Evolutionary conservation across 106 monocot genomes (phyloP).

Genomic region (Allium sativum): DNA sequence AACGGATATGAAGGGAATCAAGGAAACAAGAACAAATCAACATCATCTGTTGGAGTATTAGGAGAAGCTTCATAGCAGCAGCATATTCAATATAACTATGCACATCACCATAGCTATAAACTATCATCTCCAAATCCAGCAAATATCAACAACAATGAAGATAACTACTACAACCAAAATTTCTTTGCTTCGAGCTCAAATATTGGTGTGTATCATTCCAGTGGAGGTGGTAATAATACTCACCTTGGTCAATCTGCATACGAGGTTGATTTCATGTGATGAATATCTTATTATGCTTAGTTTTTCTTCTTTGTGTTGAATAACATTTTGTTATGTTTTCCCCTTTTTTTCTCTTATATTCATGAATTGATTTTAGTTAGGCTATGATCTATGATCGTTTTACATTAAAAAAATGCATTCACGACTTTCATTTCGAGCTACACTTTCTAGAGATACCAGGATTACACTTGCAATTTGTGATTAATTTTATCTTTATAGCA

Average conservation of each 20-base stretch:
- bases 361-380: no score
- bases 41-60: conserved; percentile 1
- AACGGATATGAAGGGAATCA: neutral
- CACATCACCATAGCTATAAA: neutral
- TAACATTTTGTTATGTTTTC: conserved; percentile 8
- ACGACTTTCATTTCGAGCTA: no score
- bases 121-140: neutral
- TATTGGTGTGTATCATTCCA: neutral
- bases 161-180: neutral
- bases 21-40: conserved; percentile 3
- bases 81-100: neutral
- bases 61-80: neutral
- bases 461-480: no score
- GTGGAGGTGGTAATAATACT: neutral
- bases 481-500: no score
- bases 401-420: no score
- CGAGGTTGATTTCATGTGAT: conserved; percentile 14
- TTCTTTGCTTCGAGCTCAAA: conserved; percentile 7
- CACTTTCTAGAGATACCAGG: no score
- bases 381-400: no score
- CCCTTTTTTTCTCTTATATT: no score
- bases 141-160: neutral
- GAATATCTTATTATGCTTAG: neutral
- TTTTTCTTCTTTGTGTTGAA: neutral
- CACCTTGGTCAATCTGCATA: conserved; percentile 7